Conservation (phyloP, 129 eudicot species). For the Saussurea involucrata region DNA sequence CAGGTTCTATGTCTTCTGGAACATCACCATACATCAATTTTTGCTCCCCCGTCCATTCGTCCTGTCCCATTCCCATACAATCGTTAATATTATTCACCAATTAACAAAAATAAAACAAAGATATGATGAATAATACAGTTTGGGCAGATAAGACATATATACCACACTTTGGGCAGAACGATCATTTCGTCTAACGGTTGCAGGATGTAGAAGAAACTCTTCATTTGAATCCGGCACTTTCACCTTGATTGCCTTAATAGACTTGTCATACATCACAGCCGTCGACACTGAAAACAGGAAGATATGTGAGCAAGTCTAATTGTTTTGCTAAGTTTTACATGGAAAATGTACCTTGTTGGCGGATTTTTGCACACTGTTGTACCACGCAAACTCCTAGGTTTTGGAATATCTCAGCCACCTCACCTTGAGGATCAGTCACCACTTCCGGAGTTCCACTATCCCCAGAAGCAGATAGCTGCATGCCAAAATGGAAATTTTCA, state of each 20-base stretch:
- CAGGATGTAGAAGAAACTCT: conserved; percentile 90
- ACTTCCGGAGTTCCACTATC: conserved; percentile 98
- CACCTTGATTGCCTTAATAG: conserved; percentile 86
- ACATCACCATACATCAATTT: conserved; percentile 71
- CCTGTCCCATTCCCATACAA: conserved; percentile 51
- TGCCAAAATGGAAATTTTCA: conserved; percentile 4
- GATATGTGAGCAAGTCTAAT: background rate
- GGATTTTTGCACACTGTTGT: conserved; percentile 96
- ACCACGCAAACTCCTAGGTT: conserved; percentile 96
- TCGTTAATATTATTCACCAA: background rate
- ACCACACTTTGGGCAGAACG: conserved; percentile 99
- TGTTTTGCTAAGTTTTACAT: background rate
- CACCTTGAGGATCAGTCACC: conserved; percentile 93
- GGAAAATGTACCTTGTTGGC: conserved; percentile 77
- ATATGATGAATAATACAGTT: background rate
- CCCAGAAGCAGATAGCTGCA: conserved; percentile 98
- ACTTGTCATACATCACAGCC: conserved; percentile 82
- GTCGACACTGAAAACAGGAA: conserved; percentile 80
- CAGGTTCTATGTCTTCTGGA: conserved; percentile 94
- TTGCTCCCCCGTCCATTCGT: conserved; percentile 97
- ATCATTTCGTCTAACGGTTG: conserved; percentile 95
- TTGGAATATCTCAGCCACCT: conserved; percentile 81
- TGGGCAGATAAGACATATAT: conserved; percentile 51
- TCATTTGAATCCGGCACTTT: conserved; percentile 95
- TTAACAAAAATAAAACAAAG: background rate